These are phyloP conservation scores for Eutrema japonicum DNA, from an alignment of 345 rosid species.

Conservation along the genomic window DNA sequence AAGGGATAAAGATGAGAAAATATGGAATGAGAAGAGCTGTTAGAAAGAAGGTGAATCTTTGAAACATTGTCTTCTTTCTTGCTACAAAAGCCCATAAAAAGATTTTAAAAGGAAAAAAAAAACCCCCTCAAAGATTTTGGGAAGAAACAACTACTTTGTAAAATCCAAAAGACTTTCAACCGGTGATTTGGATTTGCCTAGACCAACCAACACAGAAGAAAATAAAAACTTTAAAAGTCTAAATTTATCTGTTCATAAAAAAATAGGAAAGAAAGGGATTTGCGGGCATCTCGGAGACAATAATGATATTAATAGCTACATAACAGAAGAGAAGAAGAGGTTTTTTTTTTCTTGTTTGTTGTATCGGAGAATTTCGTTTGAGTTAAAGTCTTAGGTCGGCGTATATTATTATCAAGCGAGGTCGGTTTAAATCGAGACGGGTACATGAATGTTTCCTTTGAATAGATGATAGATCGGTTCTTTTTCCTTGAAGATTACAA, in stretches of 20 bases:
- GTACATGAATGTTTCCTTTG: too few species aligned
- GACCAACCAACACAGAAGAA: conserved; percentile 15
- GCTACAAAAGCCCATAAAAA: conserved; percentile 37
- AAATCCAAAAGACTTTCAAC: conserved; percentile 15
- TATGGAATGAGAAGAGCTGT: conserved; percentile 42
- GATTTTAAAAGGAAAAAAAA: not conserved
- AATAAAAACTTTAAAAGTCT: conserved; percentile 6
- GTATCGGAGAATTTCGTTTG: too few species aligned
- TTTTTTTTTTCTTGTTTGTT: not conserved
- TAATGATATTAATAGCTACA: conserved; percentile 20
- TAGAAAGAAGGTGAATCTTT: conserved; percentile 42
- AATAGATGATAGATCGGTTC: too few species aligned
- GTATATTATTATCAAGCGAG: too few species aligned
- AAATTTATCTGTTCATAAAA: conserved; percentile 26
- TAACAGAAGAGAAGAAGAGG: not conserved
- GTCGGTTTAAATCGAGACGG: too few species aligned
- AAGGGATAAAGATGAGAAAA: conserved; percentile 48
- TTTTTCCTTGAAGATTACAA: too few species aligned
- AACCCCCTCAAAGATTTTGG: conserved; percentile 31
- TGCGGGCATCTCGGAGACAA: conserved; percentile 35
- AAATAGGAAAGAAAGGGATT: not conserved
- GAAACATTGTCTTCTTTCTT: conserved; percentile 44
- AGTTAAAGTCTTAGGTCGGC: too few species aligned
- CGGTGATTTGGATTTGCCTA: conserved; percentile 13
- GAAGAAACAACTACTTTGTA: conserved; percentile 33